A percentile compares a stretch with the other conserved stretches of the same genome.
Evolutionary conservation across 2,329 filamentous ascomycete genomes (phyloP).

Genomic region (Talaromyces amestolkiae): DNA sequence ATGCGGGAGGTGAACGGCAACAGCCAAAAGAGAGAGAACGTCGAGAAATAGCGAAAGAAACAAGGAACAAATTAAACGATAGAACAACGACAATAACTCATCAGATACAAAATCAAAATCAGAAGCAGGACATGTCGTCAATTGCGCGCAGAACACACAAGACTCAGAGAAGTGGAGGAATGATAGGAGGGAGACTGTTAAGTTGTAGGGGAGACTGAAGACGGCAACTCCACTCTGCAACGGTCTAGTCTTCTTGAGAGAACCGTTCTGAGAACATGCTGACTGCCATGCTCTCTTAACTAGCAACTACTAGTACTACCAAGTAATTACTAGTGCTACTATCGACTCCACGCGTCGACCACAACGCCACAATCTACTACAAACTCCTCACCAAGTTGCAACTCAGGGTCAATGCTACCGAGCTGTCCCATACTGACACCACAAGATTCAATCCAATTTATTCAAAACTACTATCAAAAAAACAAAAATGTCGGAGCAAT

Average conservation of each 20-base stretch:
- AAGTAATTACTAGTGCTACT: neutral
- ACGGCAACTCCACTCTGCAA: neutral
- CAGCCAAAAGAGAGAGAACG: neutral
- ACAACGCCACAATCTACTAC: neutral
- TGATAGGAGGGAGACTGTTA: neutral
- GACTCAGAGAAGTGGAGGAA: neutral
- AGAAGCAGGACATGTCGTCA: constrained; percentile 1
- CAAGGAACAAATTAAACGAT: constrained; percentile 2
- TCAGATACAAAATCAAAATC: neutral
- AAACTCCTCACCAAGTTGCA: neutral
- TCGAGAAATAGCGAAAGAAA: neutral
- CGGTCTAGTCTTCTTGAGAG: neutral
- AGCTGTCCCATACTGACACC: neutral
- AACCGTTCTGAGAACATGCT: neutral
- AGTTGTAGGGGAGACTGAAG: neutral
- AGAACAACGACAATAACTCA: constrained; percentile 1
- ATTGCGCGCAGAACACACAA: neutral
- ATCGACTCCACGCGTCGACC: neutral
- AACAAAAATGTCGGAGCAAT: constrained; percentile 19
- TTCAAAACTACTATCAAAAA: neutral
- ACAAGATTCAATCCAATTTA: neutral
- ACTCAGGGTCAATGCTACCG: neutral
- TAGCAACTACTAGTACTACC: too few relatives aligned
- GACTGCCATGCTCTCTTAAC: neutral
- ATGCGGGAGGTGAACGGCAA: neutral